These are phyloP conservation scores for Sphaerobolus stellatus DNA, from an alignment of 1,284 basidiomycete species.

Conservation along the genomic window DNA sequence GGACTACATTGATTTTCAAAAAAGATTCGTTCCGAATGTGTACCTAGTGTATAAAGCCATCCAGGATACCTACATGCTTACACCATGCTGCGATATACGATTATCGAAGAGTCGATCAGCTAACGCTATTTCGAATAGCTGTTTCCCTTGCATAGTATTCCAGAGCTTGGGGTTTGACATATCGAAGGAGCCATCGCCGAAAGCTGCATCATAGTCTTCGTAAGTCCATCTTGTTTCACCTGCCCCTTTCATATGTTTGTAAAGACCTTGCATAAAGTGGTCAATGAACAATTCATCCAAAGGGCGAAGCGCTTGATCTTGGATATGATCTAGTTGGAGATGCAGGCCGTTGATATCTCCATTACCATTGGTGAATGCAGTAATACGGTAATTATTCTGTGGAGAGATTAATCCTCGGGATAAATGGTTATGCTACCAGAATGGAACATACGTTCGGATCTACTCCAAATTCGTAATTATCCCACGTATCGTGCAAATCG, in stretches of 20 bases:
- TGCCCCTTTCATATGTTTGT: slow-evolving; percentile 23
- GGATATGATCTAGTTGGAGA: slow-evolving; percentile 24
- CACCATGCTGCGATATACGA: not conserved
- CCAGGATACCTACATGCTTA: too few species aligned
- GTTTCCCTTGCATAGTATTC: slow-evolving; percentile 20
- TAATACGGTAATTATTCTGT: slow-evolving; percentile 22
- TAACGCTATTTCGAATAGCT: slow-evolving; percentile 22
- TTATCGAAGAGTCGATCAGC: slow-evolving; percentile 16
- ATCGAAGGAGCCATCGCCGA: slow-evolving; percentile 14
- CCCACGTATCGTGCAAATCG: slow-evolving; percentile 22
- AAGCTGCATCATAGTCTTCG: not conserved
- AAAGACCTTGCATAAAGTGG: slow-evolving; percentile 25
- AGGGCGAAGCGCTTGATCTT: slow-evolving; percentile 22
- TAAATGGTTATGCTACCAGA: not conserved
- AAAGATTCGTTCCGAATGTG: too few species aligned
- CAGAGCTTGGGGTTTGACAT: slow-evolving; percentile 20
- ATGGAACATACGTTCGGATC: slow-evolving; percentile 21
- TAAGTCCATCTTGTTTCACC: slow-evolving; percentile 21
- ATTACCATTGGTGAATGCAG: slow-evolving; percentile 19
- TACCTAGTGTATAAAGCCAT: too few species aligned
- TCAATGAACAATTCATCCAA: slow-evolving; percentile 25
- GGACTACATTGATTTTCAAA: too few species aligned
- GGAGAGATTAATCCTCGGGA: not conserved
- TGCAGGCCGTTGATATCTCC: slow-evolving; percentile 17
- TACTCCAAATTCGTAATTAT: slow-evolving; percentile 23